Evolutionary conservation across 495 filamentous ascomycete genomes (phyloP).

Genomic region (Tuber microsphaerosporum): DNA sequence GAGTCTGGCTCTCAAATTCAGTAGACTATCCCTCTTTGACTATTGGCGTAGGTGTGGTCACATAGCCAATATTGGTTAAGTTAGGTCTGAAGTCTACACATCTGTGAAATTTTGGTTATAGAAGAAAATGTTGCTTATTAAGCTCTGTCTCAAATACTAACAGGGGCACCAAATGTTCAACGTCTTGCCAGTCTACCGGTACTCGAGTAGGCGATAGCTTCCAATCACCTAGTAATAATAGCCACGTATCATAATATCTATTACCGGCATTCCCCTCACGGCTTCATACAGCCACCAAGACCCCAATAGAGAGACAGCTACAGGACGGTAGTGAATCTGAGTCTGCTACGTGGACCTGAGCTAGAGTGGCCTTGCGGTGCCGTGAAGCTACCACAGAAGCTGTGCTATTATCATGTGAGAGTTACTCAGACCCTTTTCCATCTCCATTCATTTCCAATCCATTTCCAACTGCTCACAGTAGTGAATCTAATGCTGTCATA

Average conservation of each 20-base stretch:
- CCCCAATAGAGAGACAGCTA: not conserved
- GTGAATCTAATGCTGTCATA: not conserved
- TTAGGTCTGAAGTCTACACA: too few relatives aligned
- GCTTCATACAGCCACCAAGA: not conserved
- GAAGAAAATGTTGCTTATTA: too few relatives aligned
- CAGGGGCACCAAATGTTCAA: not conserved
- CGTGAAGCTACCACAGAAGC: not conserved
- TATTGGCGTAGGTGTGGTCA: not conserved
- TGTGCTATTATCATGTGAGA: not conserved
- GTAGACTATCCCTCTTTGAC: not conserved
- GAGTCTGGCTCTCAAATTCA: not conserved
- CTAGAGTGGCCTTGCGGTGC: not conserved
- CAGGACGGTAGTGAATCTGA: not conserved
- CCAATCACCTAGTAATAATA: not conserved
- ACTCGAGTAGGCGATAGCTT: not conserved
- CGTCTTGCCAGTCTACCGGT: too few relatives aligned
- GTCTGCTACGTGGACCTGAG: not conserved
- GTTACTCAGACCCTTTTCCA: not conserved
- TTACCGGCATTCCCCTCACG: not conserved
- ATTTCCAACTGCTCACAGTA: not conserved
- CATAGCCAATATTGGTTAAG: not conserved
- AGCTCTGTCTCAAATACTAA: not conserved
- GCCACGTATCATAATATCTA: not conserved
- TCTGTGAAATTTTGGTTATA: too few relatives aligned
- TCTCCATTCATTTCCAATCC: not conserved